Conservation (phyloP, 2,329 filamentous ascomycete genomes). For the Xylariaceae sp. region DNA sequence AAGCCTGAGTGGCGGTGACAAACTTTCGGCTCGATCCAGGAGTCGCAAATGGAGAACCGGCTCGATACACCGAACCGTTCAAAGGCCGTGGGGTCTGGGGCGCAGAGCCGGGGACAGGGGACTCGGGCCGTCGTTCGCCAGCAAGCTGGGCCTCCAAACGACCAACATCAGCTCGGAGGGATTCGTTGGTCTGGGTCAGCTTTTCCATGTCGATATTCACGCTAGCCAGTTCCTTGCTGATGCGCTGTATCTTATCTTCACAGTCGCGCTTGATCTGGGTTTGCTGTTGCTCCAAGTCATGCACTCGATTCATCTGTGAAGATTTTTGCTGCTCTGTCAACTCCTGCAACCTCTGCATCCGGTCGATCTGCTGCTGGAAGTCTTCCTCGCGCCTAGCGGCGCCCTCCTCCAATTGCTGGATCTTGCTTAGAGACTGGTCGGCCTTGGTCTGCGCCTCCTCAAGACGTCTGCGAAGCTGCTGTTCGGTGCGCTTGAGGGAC, state of each 20-base stretch:
- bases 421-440: constrained; percentile 76
- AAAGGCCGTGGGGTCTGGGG: constrained; percentile 58
- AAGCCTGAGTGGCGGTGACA: constrained; percentile 60
- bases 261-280: constrained; percentile 66
- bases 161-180: constrained; percentile 54
- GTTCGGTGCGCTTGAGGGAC: constrained; percentile 73
- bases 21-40: constrained; percentile 59
- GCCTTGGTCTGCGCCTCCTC: constrained; percentile 83
- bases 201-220: constrained; percentile 47
- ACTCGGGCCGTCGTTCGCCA: constrained; percentile 39
- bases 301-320: constrained; percentile 67
- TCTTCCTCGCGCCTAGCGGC: constrained; percentile 79
- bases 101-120: constrained; percentile 42
- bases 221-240: constrained; percentile 57
- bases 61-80: constrained; percentile 55
- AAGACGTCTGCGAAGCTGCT: constrained; percentile 74
- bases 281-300: constrained; percentile 63
- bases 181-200: constrained; percentile 47
- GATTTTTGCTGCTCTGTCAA: constrained; percentile 74
- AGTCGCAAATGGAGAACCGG: constrained; percentile 61
- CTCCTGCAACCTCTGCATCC: constrained; percentile 75
- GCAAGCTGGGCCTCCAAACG: constrained; percentile 50
- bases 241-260: constrained; percentile 55
- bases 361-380: constrained; percentile 83
- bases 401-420: constrained; percentile 83